Percentiles rank a stretch among this genome's conserved stretches.
These are phyloP conservation scores for Kwoniella sp. DNA, from an alignment of 768 basidiomycete genomes.

Conservation along the genomic window DNA sequence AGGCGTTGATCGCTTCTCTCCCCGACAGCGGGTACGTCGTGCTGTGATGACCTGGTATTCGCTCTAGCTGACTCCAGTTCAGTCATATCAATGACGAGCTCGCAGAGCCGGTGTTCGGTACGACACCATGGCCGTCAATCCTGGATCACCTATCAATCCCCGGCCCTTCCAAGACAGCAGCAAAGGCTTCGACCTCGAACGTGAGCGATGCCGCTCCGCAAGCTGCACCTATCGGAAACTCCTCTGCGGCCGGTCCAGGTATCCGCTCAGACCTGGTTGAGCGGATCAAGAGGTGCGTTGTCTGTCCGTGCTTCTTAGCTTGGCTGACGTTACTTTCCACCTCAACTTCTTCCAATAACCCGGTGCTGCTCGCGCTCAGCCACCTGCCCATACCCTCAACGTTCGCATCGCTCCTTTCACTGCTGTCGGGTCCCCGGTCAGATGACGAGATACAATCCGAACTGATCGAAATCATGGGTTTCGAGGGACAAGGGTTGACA, in stretches of 20 bases:
- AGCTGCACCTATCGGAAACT: neutral
- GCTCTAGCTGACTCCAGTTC: neutral
- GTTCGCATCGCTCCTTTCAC: conserved; percentile 22
- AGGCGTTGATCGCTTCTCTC: neutral
- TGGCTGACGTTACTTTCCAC: no score
- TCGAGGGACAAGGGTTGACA: conserved; percentile 67
- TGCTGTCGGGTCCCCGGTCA: conserved; percentile 23
- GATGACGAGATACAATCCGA: conserved; percentile 74
- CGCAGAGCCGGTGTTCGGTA: neutral
- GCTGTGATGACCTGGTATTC: neutral
- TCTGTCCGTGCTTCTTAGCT: neutral
- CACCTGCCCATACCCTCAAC: conserved; percentile 33
- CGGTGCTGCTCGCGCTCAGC: conserved; percentile 2
- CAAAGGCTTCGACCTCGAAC: no score
- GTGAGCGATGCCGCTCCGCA: no score
- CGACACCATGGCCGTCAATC: conserved; percentile 4
- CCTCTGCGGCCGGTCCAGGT: no score
- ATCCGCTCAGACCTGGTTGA: neutral
- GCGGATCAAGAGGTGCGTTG: conserved; percentile 6
- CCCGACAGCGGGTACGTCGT: neutral
- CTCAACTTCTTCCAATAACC: no score
- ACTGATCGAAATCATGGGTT: conserved; percentile 74
- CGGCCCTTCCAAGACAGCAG: no score
- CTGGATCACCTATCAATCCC: conserved; percentile 3
- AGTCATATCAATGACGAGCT: neutral